A percentile compares a stretch with the other conserved stretches of the same genome.
Evolutionary conservation across 2,329 filamentous ascomycete species (phyloP).

Genomic region (Ceratocystis cubensis): DNA sequence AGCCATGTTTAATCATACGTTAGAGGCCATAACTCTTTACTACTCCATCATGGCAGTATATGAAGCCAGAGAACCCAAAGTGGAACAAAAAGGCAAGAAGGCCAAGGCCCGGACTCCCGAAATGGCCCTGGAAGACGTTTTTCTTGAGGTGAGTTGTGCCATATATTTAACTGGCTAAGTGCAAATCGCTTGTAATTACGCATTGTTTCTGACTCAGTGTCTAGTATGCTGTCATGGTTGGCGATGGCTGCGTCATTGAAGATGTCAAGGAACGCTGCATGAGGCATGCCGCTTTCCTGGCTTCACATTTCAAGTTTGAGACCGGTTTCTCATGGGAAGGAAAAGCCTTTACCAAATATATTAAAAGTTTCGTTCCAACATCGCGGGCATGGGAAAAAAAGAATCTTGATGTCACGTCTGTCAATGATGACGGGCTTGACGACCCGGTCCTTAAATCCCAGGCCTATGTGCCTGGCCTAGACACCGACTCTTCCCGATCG

Average conservation of each 20-base stretch:
- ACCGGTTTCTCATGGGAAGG: constrained; percentile 32
- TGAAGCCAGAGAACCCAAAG: constrained; percentile 28
- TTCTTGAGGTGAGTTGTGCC: constrained; percentile 26
- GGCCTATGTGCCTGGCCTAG: background rate
- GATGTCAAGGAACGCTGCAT: constrained; percentile 38
- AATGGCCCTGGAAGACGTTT: constrained; percentile 28
- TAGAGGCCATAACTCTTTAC: constrained; percentile 50
- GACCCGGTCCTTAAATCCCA: constrained; percentile 3
- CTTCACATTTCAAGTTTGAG: constrained; percentile 39
- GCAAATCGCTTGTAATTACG: background rate
- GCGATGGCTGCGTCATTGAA: constrained; percentile 40
- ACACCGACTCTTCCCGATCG: background rate
- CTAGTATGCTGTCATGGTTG: constrained; percentile 40
- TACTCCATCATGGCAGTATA: constrained; percentile 51
- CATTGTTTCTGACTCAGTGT: background rate
- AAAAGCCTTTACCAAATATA: constrained; percentile 39
- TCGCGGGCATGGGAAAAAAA: constrained; percentile 16
- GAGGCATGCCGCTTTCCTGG: constrained; percentile 40
- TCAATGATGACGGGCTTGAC: constrained; percentile 24
- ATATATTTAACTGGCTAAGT: background rate
- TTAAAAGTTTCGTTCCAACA: constrained; percentile 26
- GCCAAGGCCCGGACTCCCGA: constrained; percentile 25
- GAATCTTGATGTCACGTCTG: constrained; percentile 24
- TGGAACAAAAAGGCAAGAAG: constrained; percentile 26
- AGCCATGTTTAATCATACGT: constrained; percentile 45